A percentile compares a stretch with the other conserved stretches of the same genome.
Conservation (phyloP, 257 asterid species). For the Lantana camara region DNA sequence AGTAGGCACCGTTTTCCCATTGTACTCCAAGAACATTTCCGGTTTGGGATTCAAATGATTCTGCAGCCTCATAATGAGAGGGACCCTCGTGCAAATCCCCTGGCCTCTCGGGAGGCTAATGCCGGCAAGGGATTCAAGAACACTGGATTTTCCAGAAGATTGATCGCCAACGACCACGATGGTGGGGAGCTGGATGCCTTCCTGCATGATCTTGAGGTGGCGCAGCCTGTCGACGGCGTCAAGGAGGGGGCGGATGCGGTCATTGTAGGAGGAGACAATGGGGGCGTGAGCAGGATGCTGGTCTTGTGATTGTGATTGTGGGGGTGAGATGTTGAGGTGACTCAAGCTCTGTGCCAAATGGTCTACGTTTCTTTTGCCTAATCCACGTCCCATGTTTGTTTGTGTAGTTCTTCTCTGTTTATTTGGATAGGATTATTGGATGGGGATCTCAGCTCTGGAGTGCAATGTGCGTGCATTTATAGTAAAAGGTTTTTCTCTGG, state of each 20-base stretch:
- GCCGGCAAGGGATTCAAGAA: slow-evolving; percentile 42
- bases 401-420: too few relatives aligned
- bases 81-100: slow-evolving; percentile 46
- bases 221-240: slow-evolving; percentile 43
- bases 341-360: too few relatives aligned
- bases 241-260: slow-evolving; percentile 34
- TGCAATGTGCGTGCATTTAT: too few relatives aligned
- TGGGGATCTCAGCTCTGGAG: too few relatives aligned
- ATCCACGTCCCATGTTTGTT: too few relatives aligned
- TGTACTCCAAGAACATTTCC: slow-evolving; percentile 21
- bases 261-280: slow-evolving; percentile 38
- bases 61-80: slow-evolving; percentile 41
- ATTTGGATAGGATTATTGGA: too few relatives aligned
- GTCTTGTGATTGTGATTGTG: neutral
- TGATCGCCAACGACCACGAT: slow-evolving; percentile 42
- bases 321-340: too few relatives aligned
- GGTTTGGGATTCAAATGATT: neutral
- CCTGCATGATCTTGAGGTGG: slow-evolving; percentile 42
- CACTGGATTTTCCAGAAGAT: slow-evolving; percentile 43
- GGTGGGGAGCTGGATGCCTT: slow-evolving; percentile 51
- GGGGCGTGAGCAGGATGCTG: slow-evolving; percentile 25
- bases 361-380: too few relatives aligned
- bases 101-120: slow-evolving; percentile 37
- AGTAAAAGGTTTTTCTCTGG: too few relatives aligned
- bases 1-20: slow-evolving; percentile 8